phyloP scores from a whole-genome alignment of 768 basidiomycete genomes.

The Mycena chlorophos region DNA sequence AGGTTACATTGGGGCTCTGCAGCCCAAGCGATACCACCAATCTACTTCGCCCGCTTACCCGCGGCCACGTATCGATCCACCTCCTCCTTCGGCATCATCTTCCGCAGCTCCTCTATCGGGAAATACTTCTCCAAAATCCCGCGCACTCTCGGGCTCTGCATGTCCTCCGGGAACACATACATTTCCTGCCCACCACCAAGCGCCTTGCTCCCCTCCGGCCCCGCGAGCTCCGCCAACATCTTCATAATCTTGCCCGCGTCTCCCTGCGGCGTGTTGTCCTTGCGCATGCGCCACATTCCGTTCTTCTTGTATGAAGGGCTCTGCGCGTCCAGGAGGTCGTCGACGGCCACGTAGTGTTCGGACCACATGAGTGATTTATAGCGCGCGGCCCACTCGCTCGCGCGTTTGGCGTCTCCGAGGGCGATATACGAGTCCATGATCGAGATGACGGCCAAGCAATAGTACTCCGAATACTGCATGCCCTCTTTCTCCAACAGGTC shows the following conservation, averaged over 20 bases:
- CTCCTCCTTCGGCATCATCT: no score
- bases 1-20: no score
- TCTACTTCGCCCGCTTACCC: no score
- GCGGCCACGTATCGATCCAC: no score
- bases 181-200: background rate
- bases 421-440: slow-evolving; percentile 8
- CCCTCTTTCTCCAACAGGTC: background rate
- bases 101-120: no score
- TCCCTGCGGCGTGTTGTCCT: background rate
- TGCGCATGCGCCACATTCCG: background rate
- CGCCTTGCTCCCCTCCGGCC: background rate
- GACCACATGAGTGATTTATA: background rate
- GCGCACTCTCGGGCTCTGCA: no score
- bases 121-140: no score
- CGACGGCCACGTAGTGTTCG: background rate
- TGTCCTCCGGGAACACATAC: no score
- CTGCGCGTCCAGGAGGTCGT: background rate
- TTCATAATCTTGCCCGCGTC: background rate
- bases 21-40: no score
- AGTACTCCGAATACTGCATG: background rate
- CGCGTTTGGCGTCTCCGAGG: slow-evolving; percentile 9
- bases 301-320: background rate
- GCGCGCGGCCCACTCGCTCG: slow-evolving; percentile 6
- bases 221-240: background rate
- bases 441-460: background rate